Evolutionary conservation across 352 stramenopile genomes (phyloP).

Genomic region (Thraustochytrium sp.): DNA sequence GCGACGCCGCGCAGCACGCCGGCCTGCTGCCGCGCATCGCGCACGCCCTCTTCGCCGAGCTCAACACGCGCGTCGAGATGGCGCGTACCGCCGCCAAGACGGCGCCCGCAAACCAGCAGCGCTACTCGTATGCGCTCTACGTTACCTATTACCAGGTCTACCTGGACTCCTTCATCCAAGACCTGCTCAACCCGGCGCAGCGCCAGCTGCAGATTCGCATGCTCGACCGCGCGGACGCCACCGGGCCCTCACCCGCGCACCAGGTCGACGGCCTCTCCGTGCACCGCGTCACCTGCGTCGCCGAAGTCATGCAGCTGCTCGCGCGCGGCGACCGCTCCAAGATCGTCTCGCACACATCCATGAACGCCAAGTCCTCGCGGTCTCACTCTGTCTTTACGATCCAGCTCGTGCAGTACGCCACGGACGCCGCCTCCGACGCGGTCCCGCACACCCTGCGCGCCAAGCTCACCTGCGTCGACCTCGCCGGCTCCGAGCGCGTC

Average conservation of each 20-base stretch:
- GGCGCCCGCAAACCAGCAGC: background rate
- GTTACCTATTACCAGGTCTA: constrained; percentile 43
- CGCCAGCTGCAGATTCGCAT: constrained; percentile 26
- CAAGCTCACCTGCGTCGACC: constrained; percentile 84
- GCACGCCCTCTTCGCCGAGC: background rate
- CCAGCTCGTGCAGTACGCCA: constrained; percentile 13
- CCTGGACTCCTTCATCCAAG: constrained; percentile 27
- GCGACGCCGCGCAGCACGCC: background rate
- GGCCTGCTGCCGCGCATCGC: constrained; percentile 6
- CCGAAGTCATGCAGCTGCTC: constrained; percentile 26
- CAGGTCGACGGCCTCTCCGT: constrained; percentile 1
- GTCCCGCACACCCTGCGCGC: constrained; percentile 73
- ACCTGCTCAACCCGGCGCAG: constrained; percentile 15
- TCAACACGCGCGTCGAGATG: background rate
- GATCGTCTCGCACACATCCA: constrained; percentile 76
- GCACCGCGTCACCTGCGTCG: constrained; percentile 22
- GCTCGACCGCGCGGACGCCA: background rate
- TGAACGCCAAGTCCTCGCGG: constrained; percentile 96
- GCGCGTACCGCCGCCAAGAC: background rate
- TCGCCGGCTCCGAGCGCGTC: constrained; percentile 70
- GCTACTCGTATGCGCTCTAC: constrained; percentile 30
- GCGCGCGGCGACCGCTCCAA: background rate
- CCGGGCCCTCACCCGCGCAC: background rate
- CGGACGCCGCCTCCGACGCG: constrained; percentile 72
- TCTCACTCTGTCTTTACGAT: constrained; percentile 97